Evolutionary conservation across 192 early-diverging fungal species (phyloP).

Genomic region (Coemansia guatemalensis): DNA sequence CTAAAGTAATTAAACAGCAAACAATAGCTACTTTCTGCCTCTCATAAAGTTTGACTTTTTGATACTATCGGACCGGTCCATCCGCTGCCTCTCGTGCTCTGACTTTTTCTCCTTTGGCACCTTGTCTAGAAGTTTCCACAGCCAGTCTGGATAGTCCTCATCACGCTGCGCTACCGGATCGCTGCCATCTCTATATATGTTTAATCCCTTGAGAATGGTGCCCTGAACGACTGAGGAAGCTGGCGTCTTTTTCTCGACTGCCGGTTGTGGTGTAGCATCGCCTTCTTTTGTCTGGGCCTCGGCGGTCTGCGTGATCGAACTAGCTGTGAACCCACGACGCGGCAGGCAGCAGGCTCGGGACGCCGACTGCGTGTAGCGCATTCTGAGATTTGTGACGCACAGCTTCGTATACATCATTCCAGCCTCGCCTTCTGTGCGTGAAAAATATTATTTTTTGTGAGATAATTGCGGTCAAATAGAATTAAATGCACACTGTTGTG

Average conservation of each 20-base stretch:
- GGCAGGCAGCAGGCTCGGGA: background rate
- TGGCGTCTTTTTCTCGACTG: background rate
- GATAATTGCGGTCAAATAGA: background rate
- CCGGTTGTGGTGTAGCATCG: slow-evolving; percentile 1
- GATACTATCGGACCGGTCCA: slow-evolving; percentile 61
- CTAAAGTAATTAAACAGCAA: background rate
- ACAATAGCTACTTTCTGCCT: slow-evolving; percentile 61
- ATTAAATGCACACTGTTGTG: background rate
- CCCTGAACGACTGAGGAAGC: slow-evolving; percentile 67
- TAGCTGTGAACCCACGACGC: background rate
- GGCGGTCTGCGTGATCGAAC: background rate
- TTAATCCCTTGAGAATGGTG: slow-evolving; percentile 82
- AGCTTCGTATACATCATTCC: background rate
- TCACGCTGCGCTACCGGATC: slow-evolving; percentile 87
- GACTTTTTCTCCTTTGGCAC: slow-evolving; percentile 18
- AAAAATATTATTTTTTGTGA: background rate
- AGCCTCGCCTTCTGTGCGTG: background rate
- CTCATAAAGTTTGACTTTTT: slow-evolving; percentile 76
- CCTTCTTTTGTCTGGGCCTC: slow-evolving; percentile 2
- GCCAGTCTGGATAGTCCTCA: slow-evolving; percentile 87
- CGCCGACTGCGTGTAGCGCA: background rate
- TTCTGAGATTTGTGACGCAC: background rate
- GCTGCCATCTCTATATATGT: slow-evolving; percentile 77
- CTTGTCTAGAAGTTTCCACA: slow-evolving; percentile 81
- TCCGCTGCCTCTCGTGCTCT: slow-evolving; percentile 61